Conservation (phyloP, 2,329 filamentous ascomycete genomes). For the Fusarium setosum region DNA sequence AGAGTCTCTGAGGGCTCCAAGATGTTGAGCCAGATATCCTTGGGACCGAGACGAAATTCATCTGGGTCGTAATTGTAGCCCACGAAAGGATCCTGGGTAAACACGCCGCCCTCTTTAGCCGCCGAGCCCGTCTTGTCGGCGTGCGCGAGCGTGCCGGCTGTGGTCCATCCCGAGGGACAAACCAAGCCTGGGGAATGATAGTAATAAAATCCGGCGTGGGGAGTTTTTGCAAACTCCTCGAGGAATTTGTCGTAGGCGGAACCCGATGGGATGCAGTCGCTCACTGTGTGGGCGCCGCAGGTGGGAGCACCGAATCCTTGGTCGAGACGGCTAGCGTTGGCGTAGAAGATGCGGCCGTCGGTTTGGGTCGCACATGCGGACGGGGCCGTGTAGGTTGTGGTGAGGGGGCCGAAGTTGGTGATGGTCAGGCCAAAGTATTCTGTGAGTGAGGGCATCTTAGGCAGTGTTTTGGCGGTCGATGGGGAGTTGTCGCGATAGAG, state of each 20-base stretch:
- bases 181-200: slow-evolving; percentile 40
- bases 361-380: slow-evolving; percentile 32
- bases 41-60: background rate
- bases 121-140: background rate
- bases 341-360: slow-evolving; percentile 9
- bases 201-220: slow-evolving; percentile 13
- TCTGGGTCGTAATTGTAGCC: background rate
- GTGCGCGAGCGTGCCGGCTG: slow-evolving; percentile 28
- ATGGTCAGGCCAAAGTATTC: slow-evolving; percentile 33
- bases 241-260: slow-evolving; percentile 16
- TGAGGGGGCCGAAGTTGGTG: slow-evolving; percentile 46
- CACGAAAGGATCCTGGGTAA: slow-evolving; percentile 9
- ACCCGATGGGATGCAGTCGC: slow-evolving; percentile 39
- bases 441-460: slow-evolving; percentile 41
- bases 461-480: background rate
- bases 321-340: background rate
- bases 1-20: slow-evolving; percentile 13
- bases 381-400: slow-evolving; percentile 44
- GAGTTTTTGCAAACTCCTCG: background rate
- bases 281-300: slow-evolving; percentile 7
- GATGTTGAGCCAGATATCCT: slow-evolving; percentile 4
- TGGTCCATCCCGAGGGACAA: slow-evolving; percentile 42
- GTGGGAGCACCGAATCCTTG: slow-evolving; percentile 2
- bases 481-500: background rate
- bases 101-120: slow-evolving; percentile 11